Evolutionary conservation across 2,329 filamentous ascomycete species (phyloP), one percentile per base, ranked within the genome.

Genomic region (Sordariomycetes sp.): DNA sequence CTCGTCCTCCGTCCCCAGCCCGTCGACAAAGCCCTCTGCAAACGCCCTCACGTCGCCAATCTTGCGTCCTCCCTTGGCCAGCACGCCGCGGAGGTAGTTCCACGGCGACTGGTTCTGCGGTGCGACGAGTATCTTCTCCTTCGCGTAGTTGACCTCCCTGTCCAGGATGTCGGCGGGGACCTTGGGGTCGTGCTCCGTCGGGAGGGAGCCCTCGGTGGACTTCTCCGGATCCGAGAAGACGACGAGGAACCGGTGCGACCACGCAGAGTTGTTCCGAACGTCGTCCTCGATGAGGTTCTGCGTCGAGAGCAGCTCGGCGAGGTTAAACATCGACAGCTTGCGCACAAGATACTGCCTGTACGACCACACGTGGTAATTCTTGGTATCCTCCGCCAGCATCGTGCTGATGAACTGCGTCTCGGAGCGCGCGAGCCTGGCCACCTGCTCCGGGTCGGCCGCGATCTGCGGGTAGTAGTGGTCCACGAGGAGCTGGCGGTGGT

Each of bases 331-430:
- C 68, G 83, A 85, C 77, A 87, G 71, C 66, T 81, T 82, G 55
- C 74, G 72, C 48, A 84, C 80, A 22, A 85, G 70, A 66, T 81
- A 84, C 68, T 96, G 90, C 59, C 94, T 80, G 74, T 97, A 99
- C 57, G 86, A 90, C 94, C 94, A 99, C 53, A 97, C 94, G 68
- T 99, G 94, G 69, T 99, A 97, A 75, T 99, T 99, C 74, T 99
- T 99, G 54, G 87, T 82, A 68, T 99, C 94, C 64, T 87, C 79
- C 48, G 78, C 80, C 57, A 99, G 85, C 81, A 99, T 97, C 53
- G 78, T 72, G 59, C 78, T 79, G 59, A 96, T 80, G 69, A 97
- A 97, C 15, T 76, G 77, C 22, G 79, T 76, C 72, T 99, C 94
- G 3, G 80, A 81, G 3, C 76, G 68, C 12, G 81, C 82, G 56